phyloP scores from a whole-genome alignment of 805 yeast species.

The Candida lessepsii region DNA sequence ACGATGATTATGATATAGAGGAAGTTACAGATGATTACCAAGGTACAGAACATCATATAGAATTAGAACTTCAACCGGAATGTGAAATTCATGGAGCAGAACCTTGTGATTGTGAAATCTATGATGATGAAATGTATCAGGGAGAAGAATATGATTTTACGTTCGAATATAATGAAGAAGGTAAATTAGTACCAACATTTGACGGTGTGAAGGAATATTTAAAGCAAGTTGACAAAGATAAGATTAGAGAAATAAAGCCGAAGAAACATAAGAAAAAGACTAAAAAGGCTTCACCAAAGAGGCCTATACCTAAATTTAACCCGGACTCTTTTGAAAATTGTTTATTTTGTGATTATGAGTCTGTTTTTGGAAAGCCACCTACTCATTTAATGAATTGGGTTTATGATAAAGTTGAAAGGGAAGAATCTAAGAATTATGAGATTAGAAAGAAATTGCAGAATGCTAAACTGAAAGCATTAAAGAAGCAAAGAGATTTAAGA shows the following conservation, averaged over 20 bases:
- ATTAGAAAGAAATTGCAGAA: slow-evolving; percentile 36
- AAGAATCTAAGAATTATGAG: slow-evolving; percentile 31
- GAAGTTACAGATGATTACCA: slow-evolving; percentile 32
- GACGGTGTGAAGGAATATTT: slow-evolving; percentile 18
- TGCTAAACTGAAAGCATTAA: slow-evolving; percentile 36
- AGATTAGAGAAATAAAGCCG: slow-evolving; percentile 8
- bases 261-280: slow-evolving; percentile 23
- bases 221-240: slow-evolving; percentile 22
- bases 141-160: slow-evolving; percentile 47
- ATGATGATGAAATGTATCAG: slow-evolving; percentile 22
- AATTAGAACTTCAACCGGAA: slow-evolving; percentile 39
- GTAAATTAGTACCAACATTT: slow-evolving; percentile 40
- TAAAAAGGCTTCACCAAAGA: slow-evolving; percentile 9
- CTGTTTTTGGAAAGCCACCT: slow-evolving; percentile 50
- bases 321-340: slow-evolving; percentile 25
- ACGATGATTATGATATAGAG: slow-evolving; percentile 36
- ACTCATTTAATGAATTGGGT: slow-evolving; percentile 51
- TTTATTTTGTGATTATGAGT: slow-evolving; percentile 53
- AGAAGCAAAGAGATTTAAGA: slow-evolving; percentile 18
- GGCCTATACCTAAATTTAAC: slow-evolving; percentile 8
- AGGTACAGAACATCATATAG: slow-evolving; percentile 40
- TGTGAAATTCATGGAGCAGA: slow-evolving; percentile 28
- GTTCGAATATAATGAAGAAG: slow-evolving; percentile 42
- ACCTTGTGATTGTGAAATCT: slow-evolving; percentile 25
- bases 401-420: slow-evolving; percentile 32